Base-by-base conservation (phyloP, 164 flowering plant species). In the Stephania yunnanensis region DNA sequence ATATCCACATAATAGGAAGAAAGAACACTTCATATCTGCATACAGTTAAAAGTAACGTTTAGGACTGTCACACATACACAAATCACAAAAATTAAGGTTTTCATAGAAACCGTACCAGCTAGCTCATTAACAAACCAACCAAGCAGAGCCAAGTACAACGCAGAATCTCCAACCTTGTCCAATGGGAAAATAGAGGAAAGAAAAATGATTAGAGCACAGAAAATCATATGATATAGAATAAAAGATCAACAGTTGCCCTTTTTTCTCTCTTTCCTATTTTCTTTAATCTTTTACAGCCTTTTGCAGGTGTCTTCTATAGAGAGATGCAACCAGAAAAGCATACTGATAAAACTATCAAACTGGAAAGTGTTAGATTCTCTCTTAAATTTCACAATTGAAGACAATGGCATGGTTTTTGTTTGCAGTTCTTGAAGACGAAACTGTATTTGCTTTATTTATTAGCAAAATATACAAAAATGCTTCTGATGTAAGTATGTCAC, bases 1-100 rank as follows among this genome's bases (percentile, higher is more conserved):
- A 80, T 90, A 95, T 75, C 95, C 99, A 75, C 91, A 91, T 77
- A 93, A 88, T 71, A 93, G 92, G 85, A 93, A 90, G 86, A 93
- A 93, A 53, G 98, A 91, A 81, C 90, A 93, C 22, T 86, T 80
- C 97, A 93, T 90, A 52, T 92, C 99, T 93, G 97, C 85, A 83
- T 22, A 30, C 68, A 68, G 80, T 52, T 20, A 13, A 66, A 72
- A 48, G n/a, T 7, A 55, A 58, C 73, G 36, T 30, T 70, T 42
- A 69, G 44, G 75, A 70, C 75, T 45, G 65, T 46, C 36, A 46
- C 53, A 71, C 52, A 65, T 9, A 5, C 12, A 80, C 80, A 19
- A 15, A 22, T 19, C 72, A 22, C n/a, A 55, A 46, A 75, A 63
- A 42, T 52, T 80, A 72, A 61, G 55, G 42, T 20, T 13, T 61